Evolutionary conservation across 805 yeast species (phyloP), one percentile per base, ranked within the genome.

Genomic region (Suhomyces sp.): DNA sequence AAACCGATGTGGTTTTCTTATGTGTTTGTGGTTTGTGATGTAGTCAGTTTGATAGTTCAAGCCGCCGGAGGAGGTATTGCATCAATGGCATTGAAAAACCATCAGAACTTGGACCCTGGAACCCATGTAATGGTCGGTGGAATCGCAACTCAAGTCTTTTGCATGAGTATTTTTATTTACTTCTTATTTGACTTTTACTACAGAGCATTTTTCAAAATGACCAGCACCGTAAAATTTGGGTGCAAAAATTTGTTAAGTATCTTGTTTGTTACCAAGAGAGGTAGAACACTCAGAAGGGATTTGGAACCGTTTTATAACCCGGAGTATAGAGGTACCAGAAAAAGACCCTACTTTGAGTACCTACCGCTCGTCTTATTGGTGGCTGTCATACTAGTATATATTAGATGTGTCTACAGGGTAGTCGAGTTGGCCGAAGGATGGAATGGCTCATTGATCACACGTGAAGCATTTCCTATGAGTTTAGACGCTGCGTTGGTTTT

Each of bases 11-110:
- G 72, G 59, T 86, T 84, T 60, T 78, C 91, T 0, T 77, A 80
- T 48, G 70, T 86, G 8, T 90, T 89, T 60, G 79, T 89, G 10
- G 56, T 73, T 12, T 82, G 85, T 62, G 96, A 90, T 69, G 60
- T 87, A 4, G 58, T 83, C 3, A 79, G 91, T 19, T 72, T 89
- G 54, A 68, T 81, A 1, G 62, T 89, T 19, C 96, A 89, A 68
- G 92, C 84, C 3, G 77, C 71, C 8, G 96, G 96, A 44, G 96
- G 96, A 60, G 94, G 86, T 49, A 67, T 80, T 43, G 88, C 90
- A 2, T 84, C 87, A 4, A 20, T 25, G 7, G 46, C 43, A 21
- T 54, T 59, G 15, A 56, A 27, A 15, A 17, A 48, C 2, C 61
- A 62, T 41, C 62, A 69, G 12, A 60, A 63, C 40, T 60, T 80